Conservation (phyloP, 2,329 filamentous ascomycete species). For the Metarhizium anisopliae region DNA sequence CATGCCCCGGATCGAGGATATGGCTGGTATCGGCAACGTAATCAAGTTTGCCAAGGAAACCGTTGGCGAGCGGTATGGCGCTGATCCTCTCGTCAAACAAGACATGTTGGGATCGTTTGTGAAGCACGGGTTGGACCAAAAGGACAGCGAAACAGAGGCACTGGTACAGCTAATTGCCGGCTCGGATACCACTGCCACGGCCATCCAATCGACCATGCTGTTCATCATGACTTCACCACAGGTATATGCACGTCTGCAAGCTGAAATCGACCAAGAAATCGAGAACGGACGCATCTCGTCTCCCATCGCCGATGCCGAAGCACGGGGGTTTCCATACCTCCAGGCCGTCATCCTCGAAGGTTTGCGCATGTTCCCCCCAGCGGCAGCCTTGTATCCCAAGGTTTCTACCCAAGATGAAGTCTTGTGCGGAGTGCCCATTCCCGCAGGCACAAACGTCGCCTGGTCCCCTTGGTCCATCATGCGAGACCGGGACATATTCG, state of each 20-base stretch:
- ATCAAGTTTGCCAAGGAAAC: constrained; percentile 1
- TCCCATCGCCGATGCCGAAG: constrained; percentile 25
- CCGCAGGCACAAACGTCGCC: constrained; percentile 1
- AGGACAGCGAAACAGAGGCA: background rate
- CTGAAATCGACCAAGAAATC: constrained; percentile 13
- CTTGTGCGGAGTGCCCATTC: background rate
- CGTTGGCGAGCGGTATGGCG: background rate
- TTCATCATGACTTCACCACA: constrained; percentile 37
- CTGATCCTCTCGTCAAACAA: background rate
- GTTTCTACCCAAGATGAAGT: background rate
- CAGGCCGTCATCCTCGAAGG: constrained; percentile 38
- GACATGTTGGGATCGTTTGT: constrained; percentile 4
- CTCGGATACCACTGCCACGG: constrained; percentile 28
- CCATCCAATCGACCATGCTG: constrained; percentile 38
- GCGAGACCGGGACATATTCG: background rate
- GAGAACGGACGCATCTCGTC: constrained; percentile 13
- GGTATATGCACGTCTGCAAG: constrained; percentile 32
- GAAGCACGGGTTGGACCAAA: background rate
- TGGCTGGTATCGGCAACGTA: constrained; percentile 3
- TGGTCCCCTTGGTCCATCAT: background rate
- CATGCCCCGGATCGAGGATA: constrained; percentile 7
- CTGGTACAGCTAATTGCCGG: constrained; percentile 5
- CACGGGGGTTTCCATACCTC: constrained; percentile 28
- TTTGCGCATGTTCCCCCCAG: constrained; percentile 20
- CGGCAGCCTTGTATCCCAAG: constrained; percentile 18